Percentiles rank a stretch among this genome's conserved stretches.
These are phyloP conservation scores for Fragaria nilgerrensis DNA, from an alignment of 306 rosid genomes.

Conservation along the genomic window DNA sequence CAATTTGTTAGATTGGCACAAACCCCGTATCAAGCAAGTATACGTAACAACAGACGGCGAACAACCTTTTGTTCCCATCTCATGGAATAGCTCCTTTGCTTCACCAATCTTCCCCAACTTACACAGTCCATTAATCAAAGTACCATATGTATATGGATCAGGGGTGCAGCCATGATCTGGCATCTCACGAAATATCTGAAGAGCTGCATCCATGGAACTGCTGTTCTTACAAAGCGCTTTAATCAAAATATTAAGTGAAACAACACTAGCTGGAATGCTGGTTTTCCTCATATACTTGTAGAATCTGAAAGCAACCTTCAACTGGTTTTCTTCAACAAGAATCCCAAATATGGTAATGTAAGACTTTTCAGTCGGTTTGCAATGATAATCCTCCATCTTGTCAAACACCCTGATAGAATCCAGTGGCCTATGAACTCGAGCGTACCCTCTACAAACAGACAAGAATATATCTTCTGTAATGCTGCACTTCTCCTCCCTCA, in stretches of 20 bases:
- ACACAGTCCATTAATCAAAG: constrained; percentile 80
- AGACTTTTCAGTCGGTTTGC: constrained; percentile 56
- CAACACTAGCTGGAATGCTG: constrained; percentile 58
- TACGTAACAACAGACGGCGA: constrained; percentile 76
- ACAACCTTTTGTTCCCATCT: constrained; percentile 63
- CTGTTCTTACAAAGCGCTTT: constrained; percentile 81
- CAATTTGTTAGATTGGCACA: constrained; percentile 59
- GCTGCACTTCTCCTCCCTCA: constrained; percentile 70
- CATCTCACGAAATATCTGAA: constrained; percentile 68
- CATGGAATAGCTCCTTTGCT: constrained; percentile 69
- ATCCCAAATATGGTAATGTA: constrained; percentile 62
- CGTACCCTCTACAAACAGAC: constrained; percentile 66
- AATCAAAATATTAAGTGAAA: constrained; percentile 76
- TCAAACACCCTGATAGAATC: constrained; percentile 69
- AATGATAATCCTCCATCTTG: constrained; percentile 59
- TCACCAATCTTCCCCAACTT: constrained; percentile 52
- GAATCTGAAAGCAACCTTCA: constrained; percentile 60
- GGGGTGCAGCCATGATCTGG: constrained; percentile 68
- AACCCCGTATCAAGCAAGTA: constrained; percentile 72
- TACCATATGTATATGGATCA: constrained; percentile 87
- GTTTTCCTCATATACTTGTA: constrained; percentile 68
- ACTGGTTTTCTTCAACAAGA: constrained; percentile 83
- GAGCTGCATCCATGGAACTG: constrained; percentile 66
- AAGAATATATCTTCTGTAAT: constrained; percentile 59
- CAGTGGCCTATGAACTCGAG: constrained; percentile 72